Evolutionary conservation across 2,329 filamentous ascomycete species (phyloP), one percentile per base, ranked within the genome.

Genomic region (Cercospora sp.): DNA sequence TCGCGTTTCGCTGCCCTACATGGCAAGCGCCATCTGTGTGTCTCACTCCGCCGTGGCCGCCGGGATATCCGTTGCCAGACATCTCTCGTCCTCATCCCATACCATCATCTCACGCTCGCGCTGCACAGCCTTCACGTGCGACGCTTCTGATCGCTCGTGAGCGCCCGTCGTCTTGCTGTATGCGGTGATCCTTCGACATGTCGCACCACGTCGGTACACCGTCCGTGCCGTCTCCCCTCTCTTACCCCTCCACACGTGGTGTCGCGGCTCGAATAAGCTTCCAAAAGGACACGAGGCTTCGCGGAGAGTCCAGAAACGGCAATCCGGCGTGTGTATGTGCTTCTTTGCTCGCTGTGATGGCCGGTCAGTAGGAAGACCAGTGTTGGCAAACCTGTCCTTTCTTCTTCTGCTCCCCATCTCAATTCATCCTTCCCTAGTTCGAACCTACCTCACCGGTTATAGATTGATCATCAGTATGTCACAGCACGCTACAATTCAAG

Each of bases 401-500:
- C 12, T 57, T n/a, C 33, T 23, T 42, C 53, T 28, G 57, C 48
- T 42, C 36, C 6, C 55, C 55, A 33, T 59, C 55, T 59, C 55
- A 20, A 18, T n/a, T 62, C 40, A 20, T 30, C 26, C 60, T 48
- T 45, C 33, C 28, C 40, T 13, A 51, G 64, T 55, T 5, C 30
- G 55, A 16, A 23, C 31, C 36, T 51, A 12, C 63, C 48, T 13
- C 13, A 42, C 8, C 13, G 18, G 10, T 33, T 13, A 26, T 9
- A 62, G 20, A 48, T 60, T 18, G n/a, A 59, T 36, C 55, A 33
- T 40, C 45, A 61, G n/a, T 10, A 67, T 67, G 65, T 59, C 65
- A n/a, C 60, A 60, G 20, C 53, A 59, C 60, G 65, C 60, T 13
- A 64, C 66, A 3, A 68, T 51, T 9, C 68, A 68, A 59, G 68